Base-by-base conservation (phyloP, 2,329 filamentous ascomycete species). In the Fusarium irregulare region DNA sequence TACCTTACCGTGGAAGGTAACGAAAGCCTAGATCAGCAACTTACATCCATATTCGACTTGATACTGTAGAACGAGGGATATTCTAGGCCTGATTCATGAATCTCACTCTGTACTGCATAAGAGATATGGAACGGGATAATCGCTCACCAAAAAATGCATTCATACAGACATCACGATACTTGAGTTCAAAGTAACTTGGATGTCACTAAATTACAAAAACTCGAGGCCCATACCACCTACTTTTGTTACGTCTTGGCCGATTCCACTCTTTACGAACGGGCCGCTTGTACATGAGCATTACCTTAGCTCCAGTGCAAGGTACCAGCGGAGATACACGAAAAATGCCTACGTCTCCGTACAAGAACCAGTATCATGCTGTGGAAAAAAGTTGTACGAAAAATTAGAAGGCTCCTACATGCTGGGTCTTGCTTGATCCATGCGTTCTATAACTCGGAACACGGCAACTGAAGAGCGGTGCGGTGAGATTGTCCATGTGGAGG, bases 401-500 rank as follows among this genome's bases (percentile, higher is more conserved):
- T 18, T 34, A 44, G 53, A 55, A 27, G 40, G 47, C 46, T 66
- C 27, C 23, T 27, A 37, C 34, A 37, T 37, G 30, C 48, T 27
- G 18, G 32, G 51, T 55, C 28, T 46, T 47, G 20, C 27, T 67
- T 46, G 40, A 60, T 46, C 64, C 61, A 57, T 60, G 68, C 60
- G 56, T 42, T n/a, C 49, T 37, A n/a, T 45, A 63, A 59, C 70
- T 76, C 73, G 73, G 73, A 75, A 76, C 73, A 75, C 73, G 73
- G 73, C 73, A 75, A 70, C 42, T 71, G 27, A 60, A 60, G 49
- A 63, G 60, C 60, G 66, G 70, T 72, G 68, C 64, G 70, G 73
- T 75, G 73, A 73, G 69, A 72, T 75, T 72, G 60, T 60, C 71
- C 60, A 40, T 56, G 73, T 75, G 73, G 73, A 72, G 72, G 64